Percentiles rank a stretch among this genome's conserved stretches.
These are phyloP conservation scores for Botrytis paeoniae DNA, from an alignment of 2,329 filamentous ascomycete species.

Conservation along the genomic window DNA sequence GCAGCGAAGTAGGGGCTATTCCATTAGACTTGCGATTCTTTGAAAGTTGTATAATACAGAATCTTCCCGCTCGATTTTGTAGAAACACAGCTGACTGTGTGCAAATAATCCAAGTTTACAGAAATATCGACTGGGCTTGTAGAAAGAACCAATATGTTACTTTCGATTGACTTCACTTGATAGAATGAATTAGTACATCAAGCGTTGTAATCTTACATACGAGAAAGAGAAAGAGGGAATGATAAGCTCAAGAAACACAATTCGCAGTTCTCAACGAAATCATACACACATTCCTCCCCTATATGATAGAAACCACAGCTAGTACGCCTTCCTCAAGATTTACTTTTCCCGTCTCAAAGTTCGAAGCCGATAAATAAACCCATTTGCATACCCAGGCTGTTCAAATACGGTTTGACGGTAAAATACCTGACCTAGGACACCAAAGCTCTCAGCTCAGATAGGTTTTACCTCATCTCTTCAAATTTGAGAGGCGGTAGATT, in stretches of 20 bases:
- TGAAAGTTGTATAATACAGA: neutral
- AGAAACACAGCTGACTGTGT: neutral
- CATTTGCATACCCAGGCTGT: neutral
- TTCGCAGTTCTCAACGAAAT: neutral
- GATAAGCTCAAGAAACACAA: neutral
- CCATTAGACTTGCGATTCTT: neutral
- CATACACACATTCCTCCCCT: too few species aligned
- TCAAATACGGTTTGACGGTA: neutral
- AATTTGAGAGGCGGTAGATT: neutral
- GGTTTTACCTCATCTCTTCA: rapidly evolving
- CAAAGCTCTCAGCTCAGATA: neutral
- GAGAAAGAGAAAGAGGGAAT: neutral
- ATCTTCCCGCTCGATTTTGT: neutral
- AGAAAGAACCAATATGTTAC: neutral
- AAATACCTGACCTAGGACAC: neutral
- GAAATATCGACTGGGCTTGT: neutral
- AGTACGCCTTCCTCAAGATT: neutral
- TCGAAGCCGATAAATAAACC: neutral
- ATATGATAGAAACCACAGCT: neutral
- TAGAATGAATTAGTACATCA: neutral
- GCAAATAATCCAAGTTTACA: neutral
- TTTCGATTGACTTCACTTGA: neutral
- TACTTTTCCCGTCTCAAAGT: neutral
- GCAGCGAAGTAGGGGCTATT: neutral
- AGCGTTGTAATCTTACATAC: too few species aligned